Conservation (phyloP, 1,284 basidiomycete species). For the Coriolopsis trogii region DNA sequence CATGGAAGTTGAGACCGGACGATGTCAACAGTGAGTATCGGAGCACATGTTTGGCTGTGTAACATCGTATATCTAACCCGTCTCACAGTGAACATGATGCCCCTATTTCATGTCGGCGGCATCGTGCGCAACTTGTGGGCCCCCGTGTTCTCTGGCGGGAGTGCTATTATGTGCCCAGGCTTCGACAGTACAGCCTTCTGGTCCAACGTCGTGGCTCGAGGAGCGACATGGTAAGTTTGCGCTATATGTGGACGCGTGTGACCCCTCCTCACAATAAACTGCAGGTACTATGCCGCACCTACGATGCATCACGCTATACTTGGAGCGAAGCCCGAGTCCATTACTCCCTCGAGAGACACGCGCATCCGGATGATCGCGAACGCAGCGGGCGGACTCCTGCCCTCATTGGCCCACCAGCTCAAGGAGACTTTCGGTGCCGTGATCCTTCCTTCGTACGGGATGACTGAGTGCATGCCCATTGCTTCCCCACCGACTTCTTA, state of each 20-base stretch:
- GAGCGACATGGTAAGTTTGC: conserved; percentile 50
- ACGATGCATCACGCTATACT: conserved; percentile 51
- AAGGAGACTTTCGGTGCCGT: conserved; percentile 43
- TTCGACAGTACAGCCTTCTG: conserved; percentile 67
- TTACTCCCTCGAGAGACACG: conserved; percentile 38
- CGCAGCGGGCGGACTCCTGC: conserved; percentile 48
- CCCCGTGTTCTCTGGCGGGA: conserved; percentile 59
- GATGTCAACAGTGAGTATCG: conserved; percentile 50
- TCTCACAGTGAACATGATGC: conserved; percentile 61
- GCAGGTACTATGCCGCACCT: conserved; percentile 50
- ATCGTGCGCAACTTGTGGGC: conserved; percentile 66
- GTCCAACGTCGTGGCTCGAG: conserved; percentile 49
- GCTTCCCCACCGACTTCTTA: conserved; percentile 47
- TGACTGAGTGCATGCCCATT: conserved; percentile 56
- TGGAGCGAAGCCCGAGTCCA: conserved; percentile 38
- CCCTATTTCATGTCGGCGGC: conserved; percentile 70
- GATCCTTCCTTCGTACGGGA: conserved; percentile 50
- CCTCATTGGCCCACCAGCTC: conserved; percentile 44
- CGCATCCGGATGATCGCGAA: conserved; percentile 50
- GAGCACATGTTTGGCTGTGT: no score
- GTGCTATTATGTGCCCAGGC: conserved; percentile 58
- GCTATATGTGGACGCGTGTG: neutral
- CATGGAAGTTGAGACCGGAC: conserved; percentile 52
- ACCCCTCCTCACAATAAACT: neutral
- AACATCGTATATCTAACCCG: neutral